Percentiles rank a stretch among this genome's conserved stretches.
These are phyloP conservation scores for Talaromyces sp. DNA, from an alignment of 2,329 filamentous ascomycete genomes.

Conservation along the genomic window DNA sequence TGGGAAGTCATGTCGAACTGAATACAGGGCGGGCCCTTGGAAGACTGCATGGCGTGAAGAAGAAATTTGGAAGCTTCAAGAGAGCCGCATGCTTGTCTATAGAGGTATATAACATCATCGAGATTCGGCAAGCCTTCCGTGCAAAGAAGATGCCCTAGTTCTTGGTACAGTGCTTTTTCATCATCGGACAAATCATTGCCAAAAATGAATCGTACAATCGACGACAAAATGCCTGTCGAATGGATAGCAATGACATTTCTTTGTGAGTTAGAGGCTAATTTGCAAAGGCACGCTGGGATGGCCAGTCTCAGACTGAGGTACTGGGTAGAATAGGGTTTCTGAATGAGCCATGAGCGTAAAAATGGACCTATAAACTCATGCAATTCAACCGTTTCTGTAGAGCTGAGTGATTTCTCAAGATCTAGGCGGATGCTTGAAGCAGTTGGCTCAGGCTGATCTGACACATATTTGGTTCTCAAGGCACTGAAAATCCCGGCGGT, in stretches of 20 bases:
- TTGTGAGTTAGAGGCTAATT: constrained; percentile 59
- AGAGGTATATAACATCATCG: constrained; percentile 78
- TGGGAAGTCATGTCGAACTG: constrained; percentile 89
- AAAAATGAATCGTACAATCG: constrained; percentile 63
- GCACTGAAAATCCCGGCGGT: constrained; percentile 64
- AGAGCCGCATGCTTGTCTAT: constrained; percentile 53
- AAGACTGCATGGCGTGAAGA: constrained; percentile 68
- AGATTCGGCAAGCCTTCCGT: constrained; percentile 75
- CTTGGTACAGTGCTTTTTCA: constrained; percentile 60
- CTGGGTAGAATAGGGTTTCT: constrained; percentile 53
- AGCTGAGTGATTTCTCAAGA: constrained; percentile 38
- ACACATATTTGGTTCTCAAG: constrained; percentile 31
- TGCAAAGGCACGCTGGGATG: constrained; percentile 62
- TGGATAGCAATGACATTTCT: constrained; percentile 71
- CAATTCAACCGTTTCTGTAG: constrained; percentile 43
- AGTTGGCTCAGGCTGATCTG: constrained; percentile 19
- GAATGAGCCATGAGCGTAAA: constrained; percentile 54
- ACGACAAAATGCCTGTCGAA: constrained; percentile 66
- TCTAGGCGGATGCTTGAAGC: constrained; percentile 27
- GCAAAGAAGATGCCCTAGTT: constrained; percentile 65
- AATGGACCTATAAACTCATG: constrained; percentile 39
- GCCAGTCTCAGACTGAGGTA: constrained; percentile 47
- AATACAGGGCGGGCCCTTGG: constrained; percentile 77
- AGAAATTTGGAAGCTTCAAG: constrained; percentile 64
- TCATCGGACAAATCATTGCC: constrained; percentile 51